Conservation (phyloP, 225 moss, liverwort and hornwort genomes). For the Bryoerythrophyllum caledonicum region DNA sequence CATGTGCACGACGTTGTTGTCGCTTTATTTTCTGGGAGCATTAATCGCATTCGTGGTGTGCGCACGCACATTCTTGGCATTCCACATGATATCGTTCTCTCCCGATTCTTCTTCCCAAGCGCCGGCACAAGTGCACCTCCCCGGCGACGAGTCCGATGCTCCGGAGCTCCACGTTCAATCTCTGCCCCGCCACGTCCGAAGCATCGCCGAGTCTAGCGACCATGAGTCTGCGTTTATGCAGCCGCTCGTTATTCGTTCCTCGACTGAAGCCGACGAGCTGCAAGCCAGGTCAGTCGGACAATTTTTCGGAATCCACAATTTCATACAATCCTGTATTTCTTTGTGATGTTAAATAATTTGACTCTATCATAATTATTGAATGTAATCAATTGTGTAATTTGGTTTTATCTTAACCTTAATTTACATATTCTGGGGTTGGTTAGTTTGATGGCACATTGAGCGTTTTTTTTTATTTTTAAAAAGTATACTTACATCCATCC, state of each 20-base stretch:
- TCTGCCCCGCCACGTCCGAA: neutral
- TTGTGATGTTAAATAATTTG: no score
- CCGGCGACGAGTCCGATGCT: neutral
- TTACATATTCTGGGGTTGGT: no score
- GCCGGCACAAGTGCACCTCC: conserved; percentile 16
- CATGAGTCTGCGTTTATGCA: conserved; percentile 35
- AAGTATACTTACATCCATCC: no score
- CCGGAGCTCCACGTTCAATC: neutral
- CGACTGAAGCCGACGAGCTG: conserved; percentile 11
- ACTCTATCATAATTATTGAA: no score
- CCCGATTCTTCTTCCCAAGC: conserved; percentile 17
- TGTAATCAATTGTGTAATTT: no score
- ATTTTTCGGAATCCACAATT: no score
- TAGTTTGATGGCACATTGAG: no score
- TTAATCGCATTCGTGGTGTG: conserved; percentile 26
- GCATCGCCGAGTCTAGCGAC: neutral
- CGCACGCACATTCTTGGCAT: conserved; percentile 34
- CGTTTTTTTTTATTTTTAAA: no score
- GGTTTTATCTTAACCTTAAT: no score
- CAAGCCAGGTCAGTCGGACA: no score
- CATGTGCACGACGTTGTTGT: conserved; percentile 12
- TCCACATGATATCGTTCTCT: no score
- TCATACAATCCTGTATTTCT: no score
- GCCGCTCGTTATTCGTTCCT: neutral
- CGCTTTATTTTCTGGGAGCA: conserved; percentile 31